phyloP scores from a whole-genome alignment of 179 eudicot genomes.

The Spinacia oleracea region DNA sequence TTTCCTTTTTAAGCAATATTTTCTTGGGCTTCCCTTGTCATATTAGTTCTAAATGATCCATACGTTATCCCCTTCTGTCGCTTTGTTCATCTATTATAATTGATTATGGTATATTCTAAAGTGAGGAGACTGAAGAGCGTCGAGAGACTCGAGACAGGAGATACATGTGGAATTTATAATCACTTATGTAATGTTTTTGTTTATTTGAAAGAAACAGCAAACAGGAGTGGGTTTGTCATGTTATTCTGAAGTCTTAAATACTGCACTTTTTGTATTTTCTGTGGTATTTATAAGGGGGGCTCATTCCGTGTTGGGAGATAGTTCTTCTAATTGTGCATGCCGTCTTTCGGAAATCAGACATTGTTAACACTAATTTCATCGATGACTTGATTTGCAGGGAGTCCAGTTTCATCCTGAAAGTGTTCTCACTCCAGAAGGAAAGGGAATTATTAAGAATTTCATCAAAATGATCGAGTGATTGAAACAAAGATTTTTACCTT shows the following conservation, averaged over 20 bases:
- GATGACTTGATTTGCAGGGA: conserved; percentile 54
- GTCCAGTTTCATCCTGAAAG: conserved; percentile 99
- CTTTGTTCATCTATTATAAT: neutral
- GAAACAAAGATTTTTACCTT: neutral
- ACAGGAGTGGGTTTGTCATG: neutral
- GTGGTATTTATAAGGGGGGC: neutral
- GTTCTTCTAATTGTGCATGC: neutral
- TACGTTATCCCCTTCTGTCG: neutral
- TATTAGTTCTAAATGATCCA: neutral
- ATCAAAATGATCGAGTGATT: conserved; percentile 57
- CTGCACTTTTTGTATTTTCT: too few species aligned
- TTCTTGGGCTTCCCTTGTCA: neutral
- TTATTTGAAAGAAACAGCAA: neutral
- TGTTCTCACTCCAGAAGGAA: conserved; percentile 89
- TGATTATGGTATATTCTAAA: neutral
- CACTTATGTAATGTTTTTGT: too few species aligned
- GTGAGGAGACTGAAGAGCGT: neutral
- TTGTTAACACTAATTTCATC: conserved; percentile 1
- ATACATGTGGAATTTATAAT: neutral
- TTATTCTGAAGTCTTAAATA: too few species aligned
- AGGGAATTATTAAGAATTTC: conserved; percentile 70
- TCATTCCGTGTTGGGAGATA: neutral
- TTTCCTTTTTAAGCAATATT: neutral
- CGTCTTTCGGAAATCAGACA: neutral
- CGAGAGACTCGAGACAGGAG: neutral